Evolutionary conservation across 495 filamentous ascomycete genomes (phyloP).

Genomic region (Clohesyomyces aquaticus): DNA sequence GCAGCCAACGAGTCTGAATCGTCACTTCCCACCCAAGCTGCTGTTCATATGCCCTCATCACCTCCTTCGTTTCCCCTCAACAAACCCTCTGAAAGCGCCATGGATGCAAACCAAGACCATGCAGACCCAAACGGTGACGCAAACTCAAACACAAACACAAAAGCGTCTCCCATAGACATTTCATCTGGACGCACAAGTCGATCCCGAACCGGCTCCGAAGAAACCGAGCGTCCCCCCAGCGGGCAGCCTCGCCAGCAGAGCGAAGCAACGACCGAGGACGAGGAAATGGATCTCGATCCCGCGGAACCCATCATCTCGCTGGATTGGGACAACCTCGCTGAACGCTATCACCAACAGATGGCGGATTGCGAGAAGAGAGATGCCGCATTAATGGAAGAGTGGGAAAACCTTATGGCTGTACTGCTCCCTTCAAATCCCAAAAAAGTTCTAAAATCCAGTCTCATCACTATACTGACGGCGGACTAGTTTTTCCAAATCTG

Average conservation of each 20-base stretch:
- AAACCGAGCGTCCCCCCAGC: constrained; percentile 29
- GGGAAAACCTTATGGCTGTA: constrained; percentile 32
- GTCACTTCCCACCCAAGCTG: constrained; percentile 5
- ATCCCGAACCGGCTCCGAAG: constrained; percentile 20
- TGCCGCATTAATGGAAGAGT: constrained; percentile 62
- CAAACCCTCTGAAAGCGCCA: constrained; percentile 5
- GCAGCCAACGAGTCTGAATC: constrained; percentile 20
- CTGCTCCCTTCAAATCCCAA: neutral
- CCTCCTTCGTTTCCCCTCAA: constrained; percentile 3
- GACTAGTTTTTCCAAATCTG: constrained; percentile 70
- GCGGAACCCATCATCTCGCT: constrained; percentile 23
- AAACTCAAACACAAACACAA: neutral
- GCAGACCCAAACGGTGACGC: neutral
- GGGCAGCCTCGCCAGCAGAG: constrained; percentile 16
- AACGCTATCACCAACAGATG: constrained; percentile 64
- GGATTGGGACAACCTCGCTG: constrained; percentile 61
- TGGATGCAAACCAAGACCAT: neutral
- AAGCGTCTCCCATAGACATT: too few relatives aligned
- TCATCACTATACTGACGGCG: constrained; percentile 11
- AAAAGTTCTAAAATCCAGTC: neutral
- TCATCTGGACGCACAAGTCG: too few relatives aligned
- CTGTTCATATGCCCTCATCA: constrained; percentile 6
- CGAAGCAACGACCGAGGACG: constrained; percentile 8
- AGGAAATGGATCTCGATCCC: constrained; percentile 15
- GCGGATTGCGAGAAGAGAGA: constrained; percentile 62